Base-by-base conservation (phyloP, 1,284 basidiomycete genomes). In the Tremellales sp. region DNA sequence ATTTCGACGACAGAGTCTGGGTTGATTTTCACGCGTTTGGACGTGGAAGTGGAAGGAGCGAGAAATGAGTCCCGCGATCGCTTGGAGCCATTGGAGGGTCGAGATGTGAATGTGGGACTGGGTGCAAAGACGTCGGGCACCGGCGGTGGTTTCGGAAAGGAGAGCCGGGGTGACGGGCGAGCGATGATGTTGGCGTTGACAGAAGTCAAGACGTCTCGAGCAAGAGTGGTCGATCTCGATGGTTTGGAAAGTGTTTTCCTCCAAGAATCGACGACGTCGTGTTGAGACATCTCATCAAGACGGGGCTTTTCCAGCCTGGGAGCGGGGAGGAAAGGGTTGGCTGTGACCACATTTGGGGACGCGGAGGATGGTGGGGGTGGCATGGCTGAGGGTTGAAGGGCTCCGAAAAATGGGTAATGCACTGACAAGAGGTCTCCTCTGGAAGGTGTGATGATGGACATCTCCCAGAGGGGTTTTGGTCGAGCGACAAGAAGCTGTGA, bases 61-160 rank as follows among this genome's bases (percentile, higher is more conserved):
- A 24, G 22, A 10, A 43, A 26, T 9, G 43, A 31, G 6, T 16
- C 31, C 14, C 29, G 32, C 9, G 43, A 38, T 14, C 41, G 22
- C 9, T 22, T 25, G 3, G 47, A 38, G 1, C 37, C 14, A 21
- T 24, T 35, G 2, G 43, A 3, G 6, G 33, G 18, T 10, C 40
- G 37, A n/a, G n/a, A n/a, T n/a, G n/a, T n/a, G n/a, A n/a, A n/a
- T n/a, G n/a, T n/a, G n/a, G n/a, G n/a, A n/a, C n/a, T n/a, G n/a
- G 47, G 40, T 10, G 46, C 59, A 41, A 63, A 63, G 36, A 63
- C 59, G 42, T 63, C 61, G 5, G 59, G 57, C 10, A 48, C 32
- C 5, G 51, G 25, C 2, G 59, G 46, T 10, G 55, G 57, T 3
- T 46, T 49, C 14, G 61, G 61, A 25, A 61, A 53, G 16, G 43